Conservation (phyloP, 805 yeast species). For the Candida manassasensis region DNA sequence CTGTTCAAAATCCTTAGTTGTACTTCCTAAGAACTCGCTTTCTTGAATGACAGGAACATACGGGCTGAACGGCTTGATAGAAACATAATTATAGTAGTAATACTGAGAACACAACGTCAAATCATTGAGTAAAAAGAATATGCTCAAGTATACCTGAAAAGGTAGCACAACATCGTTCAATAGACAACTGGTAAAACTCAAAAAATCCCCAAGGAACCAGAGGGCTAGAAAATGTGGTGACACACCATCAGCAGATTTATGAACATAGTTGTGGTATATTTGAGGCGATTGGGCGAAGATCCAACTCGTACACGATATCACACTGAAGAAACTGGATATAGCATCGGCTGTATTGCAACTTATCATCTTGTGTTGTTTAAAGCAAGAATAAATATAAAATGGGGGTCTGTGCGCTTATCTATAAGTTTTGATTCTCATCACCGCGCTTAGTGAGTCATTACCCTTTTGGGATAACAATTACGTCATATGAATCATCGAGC, state of each 20-base stretch:
- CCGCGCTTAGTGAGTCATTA: constrained; percentile 7
- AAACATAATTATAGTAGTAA: constrained; percentile 31
- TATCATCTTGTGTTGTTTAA: constrained; percentile 3
- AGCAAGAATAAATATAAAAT: neutral
- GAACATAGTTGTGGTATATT: constrained; percentile 52
- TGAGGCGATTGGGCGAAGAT: constrained; percentile 74
- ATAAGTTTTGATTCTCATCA: neutral
- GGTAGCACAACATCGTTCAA: constrained; percentile 32
- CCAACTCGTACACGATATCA: constrained; percentile 54
- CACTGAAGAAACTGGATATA: constrained; percentile 29
- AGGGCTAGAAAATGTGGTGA: constrained; percentile 54
- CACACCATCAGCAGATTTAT: constrained; percentile 63
- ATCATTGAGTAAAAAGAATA: constrained; percentile 38
- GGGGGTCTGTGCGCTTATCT: neutral
- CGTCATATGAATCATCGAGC: no score
- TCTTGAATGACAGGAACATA: constrained; percentile 6
- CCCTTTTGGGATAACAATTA: constrained; percentile 4
- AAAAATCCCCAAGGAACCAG: constrained; percentile 63
- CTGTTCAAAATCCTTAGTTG: constrained; percentile 1
- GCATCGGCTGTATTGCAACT: constrained; percentile 6
- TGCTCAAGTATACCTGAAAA: constrained; percentile 36
- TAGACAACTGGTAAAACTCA: constrained; percentile 45
- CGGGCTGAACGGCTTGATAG: constrained; percentile 8
- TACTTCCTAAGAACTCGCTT: neutral
- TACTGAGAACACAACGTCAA: constrained; percentile 35